Conservation (phyloP, 768 basidiomycete species). For the Tylopilus plumbeoviolaceoides region DNA sequence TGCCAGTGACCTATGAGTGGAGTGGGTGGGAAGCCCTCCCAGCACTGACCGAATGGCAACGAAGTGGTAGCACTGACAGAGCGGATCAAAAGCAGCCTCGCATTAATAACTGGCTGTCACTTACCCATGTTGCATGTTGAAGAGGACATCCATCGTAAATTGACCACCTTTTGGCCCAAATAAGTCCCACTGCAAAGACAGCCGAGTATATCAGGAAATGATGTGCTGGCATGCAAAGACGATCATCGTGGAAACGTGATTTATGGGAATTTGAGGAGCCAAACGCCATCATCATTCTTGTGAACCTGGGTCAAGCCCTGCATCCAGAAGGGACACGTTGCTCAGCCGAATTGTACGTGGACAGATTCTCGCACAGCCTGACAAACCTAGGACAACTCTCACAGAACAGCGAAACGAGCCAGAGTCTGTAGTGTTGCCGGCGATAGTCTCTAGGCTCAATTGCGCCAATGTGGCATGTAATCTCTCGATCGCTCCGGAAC, state of each 20-base stretch:
- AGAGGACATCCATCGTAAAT: background rate
- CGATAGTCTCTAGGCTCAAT: too few relatives aligned
- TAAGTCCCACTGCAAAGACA: background rate
- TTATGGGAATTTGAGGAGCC: background rate
- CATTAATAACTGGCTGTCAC: background rate
- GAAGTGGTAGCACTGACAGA: background rate
- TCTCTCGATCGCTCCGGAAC: too few relatives aligned
- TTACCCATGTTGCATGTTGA: background rate
- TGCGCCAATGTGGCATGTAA: too few relatives aligned
- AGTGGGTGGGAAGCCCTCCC: background rate
- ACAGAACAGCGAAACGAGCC: background rate
- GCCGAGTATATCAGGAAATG: background rate
- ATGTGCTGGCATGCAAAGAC: background rate
- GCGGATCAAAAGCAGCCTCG: too few relatives aligned
- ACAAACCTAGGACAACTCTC: background rate
- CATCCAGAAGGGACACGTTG: background rate
- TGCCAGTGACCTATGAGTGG: too few relatives aligned
- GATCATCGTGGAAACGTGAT: background rate
- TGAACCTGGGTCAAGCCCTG: background rate
- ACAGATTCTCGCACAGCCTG: background rate
- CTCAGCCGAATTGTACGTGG: background rate
- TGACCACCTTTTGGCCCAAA: background rate
- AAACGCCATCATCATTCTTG: background rate
- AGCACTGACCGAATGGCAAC: background rate
- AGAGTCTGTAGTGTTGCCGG: background rate